A percentile compares a stretch with the other conserved stretches of the same genome.
Conservation (phyloP, 371 early-diverging fungal species). For the Mucor lusitanicus region DNA sequence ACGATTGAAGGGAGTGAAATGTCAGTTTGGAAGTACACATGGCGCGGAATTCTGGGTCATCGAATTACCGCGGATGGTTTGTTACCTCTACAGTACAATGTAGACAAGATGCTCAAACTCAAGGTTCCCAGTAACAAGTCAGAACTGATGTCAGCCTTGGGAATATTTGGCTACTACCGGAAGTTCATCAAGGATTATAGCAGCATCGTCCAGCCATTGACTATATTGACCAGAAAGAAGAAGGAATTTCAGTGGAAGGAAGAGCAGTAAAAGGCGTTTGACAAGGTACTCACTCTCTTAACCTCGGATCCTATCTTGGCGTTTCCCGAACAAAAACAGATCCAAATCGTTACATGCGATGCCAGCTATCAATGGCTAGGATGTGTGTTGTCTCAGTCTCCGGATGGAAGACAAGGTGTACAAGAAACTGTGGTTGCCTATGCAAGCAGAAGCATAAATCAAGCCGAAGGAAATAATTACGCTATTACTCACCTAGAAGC, state of each 20-base stretch:
- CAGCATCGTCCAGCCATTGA: slow-evolving; percentile 9
- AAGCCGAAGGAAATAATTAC: slow-evolving; percentile 18
- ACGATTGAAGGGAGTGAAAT: too few relatives aligned
- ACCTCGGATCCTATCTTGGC: slow-evolving; percentile 17
- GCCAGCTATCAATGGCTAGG: slow-evolving; percentile 37
- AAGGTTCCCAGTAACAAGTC: slow-evolving; percentile 7
- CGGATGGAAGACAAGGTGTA: slow-evolving; percentile 24
- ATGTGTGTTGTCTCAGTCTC: slow-evolving; percentile 33
- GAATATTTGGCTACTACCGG: slow-evolving; percentile 33
- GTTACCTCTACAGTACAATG: not conserved
- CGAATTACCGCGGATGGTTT: not conserved
- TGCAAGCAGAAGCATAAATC: slow-evolving; percentile 13
- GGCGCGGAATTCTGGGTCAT: not conserved
- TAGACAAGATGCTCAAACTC: not conserved
- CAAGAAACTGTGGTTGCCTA: slow-evolving; percentile 26
- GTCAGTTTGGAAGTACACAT: too few relatives aligned
- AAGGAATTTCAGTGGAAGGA: slow-evolving; percentile 17
- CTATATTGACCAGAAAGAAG: slow-evolving; percentile 1
- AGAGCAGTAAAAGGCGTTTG: slow-evolving; percentile 25
- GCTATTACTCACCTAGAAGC: not conserved
- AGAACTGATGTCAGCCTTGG: slow-evolving; percentile 30
- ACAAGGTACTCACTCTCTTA: slow-evolving; percentile 13
- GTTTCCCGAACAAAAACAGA: slow-evolving; percentile 22
- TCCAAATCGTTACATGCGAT: slow-evolving; percentile 36
- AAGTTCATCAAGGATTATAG: slow-evolving; percentile 31